Evolutionary conservation across 768 basidiomycete genomes (phyloP), one percentile per base, ranked within the genome.

Genomic region (Pulveroboletus sp.): DNA sequence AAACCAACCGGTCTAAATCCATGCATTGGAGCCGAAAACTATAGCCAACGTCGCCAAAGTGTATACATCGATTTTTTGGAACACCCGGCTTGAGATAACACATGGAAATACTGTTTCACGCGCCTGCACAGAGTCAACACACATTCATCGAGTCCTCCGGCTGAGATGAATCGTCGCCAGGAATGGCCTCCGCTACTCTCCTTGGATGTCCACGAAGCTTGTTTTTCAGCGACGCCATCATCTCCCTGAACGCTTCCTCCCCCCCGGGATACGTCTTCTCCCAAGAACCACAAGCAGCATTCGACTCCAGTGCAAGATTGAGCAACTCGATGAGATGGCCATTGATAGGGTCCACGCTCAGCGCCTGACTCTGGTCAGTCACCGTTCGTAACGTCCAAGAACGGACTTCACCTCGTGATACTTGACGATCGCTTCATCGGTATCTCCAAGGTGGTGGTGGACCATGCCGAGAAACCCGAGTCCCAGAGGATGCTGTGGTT

Each of bases 391-490:
- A 50, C 14, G n/a, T 7, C 33, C 30, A 10, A 14, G 13, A 33
- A 40, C 18, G 38, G 37, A 31, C 51, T 82, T 35, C 47, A 93
- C 94, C 74, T 94, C 90, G 64, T 99, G 96, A 57, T 96, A 98
- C 53, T 84, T 85, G 33, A 91, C 71, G 57, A 99, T 93, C 3
- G 95, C 89, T 11, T 78, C 77, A 57, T 94, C 85, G 6, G 84
- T 67, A 42, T 90, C 75, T 21, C 80, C 82, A 55, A 83, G 71
- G 15, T 89, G 73, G 57, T 96, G 93, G 58, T 86, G 75, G 2
- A 95, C 84, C 65, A 96, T 83, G n/a, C 93, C 96, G 1, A 97
- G 74, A 61, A 89, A 91, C 5, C 88, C 86, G 45, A 93, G 80
- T 3, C 92, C 93, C 10, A 82, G 76, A 1, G 88, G 76, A 53